A percentile compares a stretch with the other conserved stretches of the same genome.
phyloP scores from a whole-genome alignment of 495 filamentous ascomycete genomes.

The Ramalina peruviana region DNA sequence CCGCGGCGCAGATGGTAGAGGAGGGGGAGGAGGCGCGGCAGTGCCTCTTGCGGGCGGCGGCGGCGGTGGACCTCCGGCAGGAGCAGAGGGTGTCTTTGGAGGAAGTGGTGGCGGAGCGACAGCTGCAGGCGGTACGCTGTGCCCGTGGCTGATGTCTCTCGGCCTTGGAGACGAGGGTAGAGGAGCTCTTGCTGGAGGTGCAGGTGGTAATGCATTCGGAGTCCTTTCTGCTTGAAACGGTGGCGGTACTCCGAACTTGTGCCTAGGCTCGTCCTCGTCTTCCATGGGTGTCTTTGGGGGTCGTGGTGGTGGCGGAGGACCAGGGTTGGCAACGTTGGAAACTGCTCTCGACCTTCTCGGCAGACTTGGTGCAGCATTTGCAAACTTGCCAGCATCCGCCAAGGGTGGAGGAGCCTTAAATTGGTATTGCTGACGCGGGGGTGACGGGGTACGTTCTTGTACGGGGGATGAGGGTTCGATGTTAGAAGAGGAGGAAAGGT shows the following conservation, averaged over 20 bases:
- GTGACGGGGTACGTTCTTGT: constrained; percentile 28
- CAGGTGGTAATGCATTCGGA: constrained; percentile 46
- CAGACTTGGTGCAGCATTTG: constrained; percentile 37
- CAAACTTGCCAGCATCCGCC: constrained; percentile 73
- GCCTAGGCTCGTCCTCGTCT: constrained; percentile 34
- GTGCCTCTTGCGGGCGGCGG: constrained; percentile 36
- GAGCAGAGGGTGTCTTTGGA: constrained; percentile 47
- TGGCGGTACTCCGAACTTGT: constrained; percentile 67
- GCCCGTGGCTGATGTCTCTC: constrained; percentile 29
- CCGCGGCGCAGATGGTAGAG: constrained; percentile 24
- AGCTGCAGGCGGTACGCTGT: constrained; percentile 27
- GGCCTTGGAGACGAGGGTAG: constrained; percentile 56
- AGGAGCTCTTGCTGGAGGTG: constrained; percentile 54
- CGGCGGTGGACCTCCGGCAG: constrained; percentile 36
- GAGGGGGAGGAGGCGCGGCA: constrained; percentile 35
- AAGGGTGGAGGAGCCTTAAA: constrained; percentile 78
- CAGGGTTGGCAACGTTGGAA: constrained; percentile 44
- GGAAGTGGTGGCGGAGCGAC: constrained; percentile 50
- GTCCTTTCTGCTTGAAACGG: constrained; percentile 61
- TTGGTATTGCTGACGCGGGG: constrained; percentile 27
- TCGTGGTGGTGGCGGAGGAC: constrained; percentile 71
- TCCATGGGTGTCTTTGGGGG: constrained; percentile 80
- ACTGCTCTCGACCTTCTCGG: constrained; percentile 42
- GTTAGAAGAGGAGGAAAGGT: constrained; percentile 34
- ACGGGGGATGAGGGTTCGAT: constrained; percentile 35